Evolutionary conservation across 768 basidiomycete species (phyloP).

Genomic region (Gloeostereum incarnatum): DNA sequence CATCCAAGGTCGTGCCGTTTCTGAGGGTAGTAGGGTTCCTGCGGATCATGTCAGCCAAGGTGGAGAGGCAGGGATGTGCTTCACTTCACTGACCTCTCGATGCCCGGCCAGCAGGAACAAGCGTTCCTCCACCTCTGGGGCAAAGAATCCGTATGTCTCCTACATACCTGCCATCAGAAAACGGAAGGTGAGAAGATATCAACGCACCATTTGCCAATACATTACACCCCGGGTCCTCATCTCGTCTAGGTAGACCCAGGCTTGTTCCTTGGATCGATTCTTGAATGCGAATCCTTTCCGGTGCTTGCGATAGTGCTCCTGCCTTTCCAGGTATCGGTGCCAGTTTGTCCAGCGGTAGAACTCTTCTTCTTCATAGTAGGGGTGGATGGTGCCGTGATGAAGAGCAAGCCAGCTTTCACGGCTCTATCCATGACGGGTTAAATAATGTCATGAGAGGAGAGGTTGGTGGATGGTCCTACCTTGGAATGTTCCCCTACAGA

Average conservation of each 20-base stretch:
- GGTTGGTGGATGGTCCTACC: conserved; percentile 11
- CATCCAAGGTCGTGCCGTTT: conserved; percentile 25
- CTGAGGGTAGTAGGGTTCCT: conserved; percentile 29
- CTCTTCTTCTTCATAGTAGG: conserved; percentile 29
- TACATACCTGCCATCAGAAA: conserved; percentile 5
- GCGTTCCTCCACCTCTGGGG: conserved; percentile 19
- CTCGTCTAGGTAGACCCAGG: conserved; percentile 26
- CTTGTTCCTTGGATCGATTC: conserved; percentile 19
- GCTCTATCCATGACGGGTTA: conserved; percentile 17
- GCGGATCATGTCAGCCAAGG: not conserved
- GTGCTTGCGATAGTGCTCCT: conserved; percentile 22
- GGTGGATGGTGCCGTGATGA: conserved; percentile 25
- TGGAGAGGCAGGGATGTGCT: not conserved
- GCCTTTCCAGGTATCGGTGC: conserved; percentile 31
- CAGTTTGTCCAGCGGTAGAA: conserved; percentile 35
- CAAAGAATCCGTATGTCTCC: conserved; percentile 22
- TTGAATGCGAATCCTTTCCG: conserved; percentile 23
- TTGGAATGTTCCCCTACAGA: conserved; percentile 26
- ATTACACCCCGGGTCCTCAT: conserved; percentile 23
- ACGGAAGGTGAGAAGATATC: not conserved
- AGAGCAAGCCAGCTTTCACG: conserved; percentile 35
- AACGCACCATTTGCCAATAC: conserved; percentile 22
- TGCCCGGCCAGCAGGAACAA: conserved; percentile 16
- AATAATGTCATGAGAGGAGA: not conserved
- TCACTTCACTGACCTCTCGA: conserved; percentile 17